Evolutionary conservation across 169 alveolate species (phyloP), one percentile per base, ranked within the genome.

Genomic region (Amoebophrya sp.): DNA sequence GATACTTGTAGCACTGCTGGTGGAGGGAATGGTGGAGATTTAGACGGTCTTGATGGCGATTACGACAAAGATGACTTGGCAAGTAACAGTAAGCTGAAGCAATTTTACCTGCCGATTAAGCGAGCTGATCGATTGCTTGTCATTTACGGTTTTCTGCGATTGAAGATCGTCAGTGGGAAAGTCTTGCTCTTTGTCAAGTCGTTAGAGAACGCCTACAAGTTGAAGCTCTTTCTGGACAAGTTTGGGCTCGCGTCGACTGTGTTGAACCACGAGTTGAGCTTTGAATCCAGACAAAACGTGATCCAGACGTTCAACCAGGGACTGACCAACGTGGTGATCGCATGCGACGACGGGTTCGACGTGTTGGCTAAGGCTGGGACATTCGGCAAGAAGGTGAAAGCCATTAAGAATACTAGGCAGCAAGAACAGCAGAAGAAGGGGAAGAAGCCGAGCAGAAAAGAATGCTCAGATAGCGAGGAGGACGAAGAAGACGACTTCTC

Each of bases 261-360:
- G 40, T 54, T 90, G 40, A 90, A 90, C 92, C 65, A 90, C 78
- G 92, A 90, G 92, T 38, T 90, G 40, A 36, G 76, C 40, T 90
- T 90, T 78, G 41, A 41, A 78, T n/a, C 53, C 41, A 77, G 92
- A 2, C 53, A 90, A 36, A 53, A 90, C 41, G 55, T 90, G 78
- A 90, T 90, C 92, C 83, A 90, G 78, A 38, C 78, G 41, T 90
- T 90, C 92, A 90, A 90, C 92, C 53, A 41, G 92, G 55, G 55
- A 41, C 41, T 65, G n/a, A 41, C 41, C 41, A 65, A 90, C n/a
- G 77, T 90, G 26, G 38, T 29, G 18, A 90, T 90, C 40, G 92
- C 92, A 6, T 41, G 83, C 6, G 55, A 90, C 41, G 83, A 65
- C 83, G 83, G 83, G 10, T 65, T 65, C n/a, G 83, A 65, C 33